Base-by-base conservation (phyloP, 2,329 filamentous ascomycete genomes). In the Botryotinia convoluta region DNA sequence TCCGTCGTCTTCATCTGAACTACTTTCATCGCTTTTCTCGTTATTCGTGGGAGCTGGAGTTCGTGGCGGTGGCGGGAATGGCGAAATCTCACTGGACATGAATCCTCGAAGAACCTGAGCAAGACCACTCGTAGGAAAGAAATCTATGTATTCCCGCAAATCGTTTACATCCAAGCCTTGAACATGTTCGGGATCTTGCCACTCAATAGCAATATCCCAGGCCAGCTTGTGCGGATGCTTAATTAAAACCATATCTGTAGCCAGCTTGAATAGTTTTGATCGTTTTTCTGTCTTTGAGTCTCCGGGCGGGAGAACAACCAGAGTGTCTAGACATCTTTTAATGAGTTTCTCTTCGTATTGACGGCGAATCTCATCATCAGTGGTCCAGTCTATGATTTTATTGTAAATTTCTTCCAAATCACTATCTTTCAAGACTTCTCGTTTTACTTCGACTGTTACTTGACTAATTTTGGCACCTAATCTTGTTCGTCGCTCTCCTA, bases 161-260 rank as follows among this genome's bases (percentile, higher is more conserved):
- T 95, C 85, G 61, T 88, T 89, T 61, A 89, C 87, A 79, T 98
- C 95, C 85, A 94, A 92, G 39, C 93, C 89, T n/a, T 87, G 85
- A 65, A 96, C 87, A 64, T 89, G 88, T 77, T 93, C 90, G 60
- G 90, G 85, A 81, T 98, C 95, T 77, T 92, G 89, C 93, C 95
- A 98, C 80, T 98, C 93, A 74, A 99, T 86, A 44, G 92, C 88
- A 74, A 98, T 91, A 78, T 94, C 92, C 97, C 97, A 99, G 0
- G 96, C 96, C 26, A 97, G 86, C 76, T 91, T 89, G 83, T 92
- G 97, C 0, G 94, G 93, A 78, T 98, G 94, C 78, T 95, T 95
- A 81, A 99, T 96, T 74, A 97, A 93, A 74, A 99, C 95, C 93
- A 99, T 97, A 75, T 95, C 96, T 75, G 91, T 90, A 0, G 95